Conservation (phyloP, 139 green algal genomes). For the Chlamydomonas sp. region DNA sequence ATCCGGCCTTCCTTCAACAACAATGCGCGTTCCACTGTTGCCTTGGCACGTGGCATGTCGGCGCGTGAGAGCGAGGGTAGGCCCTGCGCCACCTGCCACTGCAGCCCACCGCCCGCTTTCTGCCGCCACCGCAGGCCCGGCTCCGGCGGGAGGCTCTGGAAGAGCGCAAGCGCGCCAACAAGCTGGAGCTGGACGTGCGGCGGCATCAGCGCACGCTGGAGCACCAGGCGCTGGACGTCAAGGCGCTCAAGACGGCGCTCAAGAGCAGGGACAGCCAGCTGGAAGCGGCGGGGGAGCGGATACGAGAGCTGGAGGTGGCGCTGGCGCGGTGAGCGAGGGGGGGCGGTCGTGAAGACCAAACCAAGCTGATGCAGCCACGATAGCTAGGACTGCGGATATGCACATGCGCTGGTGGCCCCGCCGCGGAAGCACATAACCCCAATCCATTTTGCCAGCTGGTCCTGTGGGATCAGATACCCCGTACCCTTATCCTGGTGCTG, state of each 20-base stretch:
- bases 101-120: not conserved
- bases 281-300: constrained; percentile 38
- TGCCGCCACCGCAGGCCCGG: constrained; percentile 44
- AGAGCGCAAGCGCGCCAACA: constrained; percentile 57
- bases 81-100: not conserved
- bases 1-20: no score
- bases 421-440: no score
- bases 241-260: constrained; percentile 47
- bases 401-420: no score
- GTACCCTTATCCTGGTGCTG: not conserved
- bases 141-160: constrained; percentile 56
- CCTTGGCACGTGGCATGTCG: no score
- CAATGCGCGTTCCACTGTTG: no score
- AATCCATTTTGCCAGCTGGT: no score
- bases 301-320: constrained; percentile 55
- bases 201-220: constrained; percentile 43
- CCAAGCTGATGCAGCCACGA: no score
- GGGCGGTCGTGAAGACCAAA: not conserved
- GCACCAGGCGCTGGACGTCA: constrained; percentile 58
- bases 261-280: constrained; percentile 56
- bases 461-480: no score
- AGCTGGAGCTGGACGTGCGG: constrained; percentile 58
- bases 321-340: constrained; percentile 42
- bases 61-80: no score
- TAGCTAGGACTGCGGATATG: no score